Evolutionary conservation across 208 protist species (phyloP).

Genomic region (Trichomonas vaginalis): DNA sequence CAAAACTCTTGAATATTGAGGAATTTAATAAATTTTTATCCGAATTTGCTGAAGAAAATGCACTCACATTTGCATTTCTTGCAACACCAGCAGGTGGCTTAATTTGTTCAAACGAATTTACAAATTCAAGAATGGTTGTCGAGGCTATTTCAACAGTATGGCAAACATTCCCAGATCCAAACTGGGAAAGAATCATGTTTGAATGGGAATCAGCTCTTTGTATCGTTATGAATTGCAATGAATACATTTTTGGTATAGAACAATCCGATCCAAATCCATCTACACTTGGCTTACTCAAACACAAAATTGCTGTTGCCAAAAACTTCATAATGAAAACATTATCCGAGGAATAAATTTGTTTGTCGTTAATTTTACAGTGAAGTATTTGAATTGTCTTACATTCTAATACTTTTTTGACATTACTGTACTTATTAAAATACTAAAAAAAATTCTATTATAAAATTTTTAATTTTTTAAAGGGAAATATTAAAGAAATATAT

Average conservation of each 20-base stretch:
- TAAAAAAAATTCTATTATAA: too few species aligned
- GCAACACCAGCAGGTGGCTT: not conserved
- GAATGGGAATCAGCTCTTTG: not conserved
- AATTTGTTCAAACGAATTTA: conserved; percentile 10
- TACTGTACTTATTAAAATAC: too few species aligned
- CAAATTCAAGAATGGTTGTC: not conserved
- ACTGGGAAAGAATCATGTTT: not conserved
- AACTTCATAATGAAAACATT: not conserved
- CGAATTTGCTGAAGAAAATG: not conserved
- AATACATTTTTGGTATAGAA: not conserved
- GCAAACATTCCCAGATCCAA: not conserved
- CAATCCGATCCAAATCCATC: not conserved
- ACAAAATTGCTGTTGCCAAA: not conserved
- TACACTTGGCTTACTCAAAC: not conserved
- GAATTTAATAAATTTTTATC: not conserved
- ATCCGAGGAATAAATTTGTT: not conserved
- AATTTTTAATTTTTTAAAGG: too few species aligned
- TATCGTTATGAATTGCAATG: not conserved
- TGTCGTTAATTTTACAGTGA: too few species aligned
- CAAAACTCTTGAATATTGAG: not conserved
- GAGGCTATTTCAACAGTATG: not conserved
- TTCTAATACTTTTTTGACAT: too few species aligned
- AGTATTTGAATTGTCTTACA: too few species aligned
- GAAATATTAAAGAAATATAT: too few species aligned
- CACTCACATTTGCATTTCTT: not conserved